A percentile compares a stretch with the other conserved stretches of the same genome.
Conservation (phyloP, 306 rosid species). For the Vigna angularis region DNA sequence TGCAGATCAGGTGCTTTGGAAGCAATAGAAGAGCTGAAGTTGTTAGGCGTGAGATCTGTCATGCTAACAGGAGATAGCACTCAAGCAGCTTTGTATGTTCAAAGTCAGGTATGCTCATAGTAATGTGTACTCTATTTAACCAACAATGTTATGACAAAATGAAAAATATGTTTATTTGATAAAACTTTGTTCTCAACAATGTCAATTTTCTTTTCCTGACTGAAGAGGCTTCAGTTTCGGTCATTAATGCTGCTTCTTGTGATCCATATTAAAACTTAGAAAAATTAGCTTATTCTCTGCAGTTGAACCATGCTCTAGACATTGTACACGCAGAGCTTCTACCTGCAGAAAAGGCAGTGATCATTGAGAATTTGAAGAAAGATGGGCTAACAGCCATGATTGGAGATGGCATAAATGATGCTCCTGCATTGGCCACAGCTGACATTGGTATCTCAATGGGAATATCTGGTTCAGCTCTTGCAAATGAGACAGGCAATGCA, state of each 20-base stretch:
- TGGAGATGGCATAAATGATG: conserved; percentile 92
- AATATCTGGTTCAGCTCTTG: conserved; percentile 86
- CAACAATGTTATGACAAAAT: not conserved
- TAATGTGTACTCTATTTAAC: conserved; percentile 11
- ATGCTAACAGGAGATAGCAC: conserved; percentile 88
- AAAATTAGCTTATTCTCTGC: conserved; percentile 25
- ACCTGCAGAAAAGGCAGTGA: conserved; percentile 74
- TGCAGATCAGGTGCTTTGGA: conserved; percentile 79
- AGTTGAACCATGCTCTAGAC: conserved; percentile 71
- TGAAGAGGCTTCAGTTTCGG: not conserved
- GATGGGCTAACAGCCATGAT: conserved; percentile 79
- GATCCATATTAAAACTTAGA: not conserved
- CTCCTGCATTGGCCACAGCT: conserved; percentile 90
- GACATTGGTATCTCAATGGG: conserved; percentile 96
- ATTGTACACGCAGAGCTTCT: conserved; percentile 79
- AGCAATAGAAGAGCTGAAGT: conserved; percentile 68
- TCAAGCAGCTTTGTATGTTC: conserved; percentile 67
- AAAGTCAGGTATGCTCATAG: conserved; percentile 60
- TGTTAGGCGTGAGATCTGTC: conserved; percentile 71
- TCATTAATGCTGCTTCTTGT: not conserved
- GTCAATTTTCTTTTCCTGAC: conserved; percentile 23
- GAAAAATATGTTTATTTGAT: not conserved
- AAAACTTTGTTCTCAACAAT: conserved; percentile 4
- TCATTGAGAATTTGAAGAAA: conserved; percentile 61
- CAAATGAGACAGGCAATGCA: conserved; percentile 73